Conservation (phyloP, 1,139 yeast species). For the Sugiyamaella grinbergsii region DNA sequence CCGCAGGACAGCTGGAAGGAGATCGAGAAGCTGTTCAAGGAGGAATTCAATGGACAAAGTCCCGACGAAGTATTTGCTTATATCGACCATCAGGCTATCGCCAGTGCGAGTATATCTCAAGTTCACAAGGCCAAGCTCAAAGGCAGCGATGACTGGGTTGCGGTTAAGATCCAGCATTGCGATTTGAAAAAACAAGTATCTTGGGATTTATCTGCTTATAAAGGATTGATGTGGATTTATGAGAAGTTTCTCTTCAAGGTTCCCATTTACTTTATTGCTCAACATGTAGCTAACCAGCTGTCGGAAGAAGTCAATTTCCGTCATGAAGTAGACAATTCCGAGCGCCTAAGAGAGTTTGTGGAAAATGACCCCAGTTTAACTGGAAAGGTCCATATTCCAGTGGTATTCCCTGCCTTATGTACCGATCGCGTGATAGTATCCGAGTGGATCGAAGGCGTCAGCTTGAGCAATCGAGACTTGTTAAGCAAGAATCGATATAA, state of each 20-base stretch:
- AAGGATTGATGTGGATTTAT: conserved; percentile 54
- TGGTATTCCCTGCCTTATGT: conserved; percentile 50
- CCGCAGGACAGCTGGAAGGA: conserved; percentile 65
- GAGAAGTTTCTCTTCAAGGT: conserved; percentile 59
- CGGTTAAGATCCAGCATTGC: conserved; percentile 69
- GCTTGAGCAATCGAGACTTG: conserved; percentile 52
- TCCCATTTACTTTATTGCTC: conserved; percentile 60
- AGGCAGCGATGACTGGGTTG: conserved; percentile 57
- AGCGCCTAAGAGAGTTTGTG: conserved; percentile 41
- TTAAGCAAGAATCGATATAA: conserved; percentile 50
- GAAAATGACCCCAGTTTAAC: conserved; percentile 42
- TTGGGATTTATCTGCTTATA: conserved; percentile 62
- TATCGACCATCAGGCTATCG: conserved; percentile 59
- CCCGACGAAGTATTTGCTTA: conserved; percentile 49
- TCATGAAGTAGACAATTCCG: conserved; percentile 58
- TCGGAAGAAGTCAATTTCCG: conserved; percentile 62
- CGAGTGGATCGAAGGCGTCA: conserved; percentile 78
- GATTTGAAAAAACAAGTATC: conserved; percentile 58
- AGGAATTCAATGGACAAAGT: conserved; percentile 52
- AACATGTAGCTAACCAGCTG: conserved; percentile 60
- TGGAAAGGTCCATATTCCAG: conserved; percentile 56
- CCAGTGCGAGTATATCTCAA: conserved; percentile 76
- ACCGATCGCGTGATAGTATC: conserved; percentile 58
- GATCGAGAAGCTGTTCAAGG: conserved; percentile 50
- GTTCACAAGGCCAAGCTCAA: conserved; percentile 60